These are phyloP conservation scores for Eleusine coracana DNA, from an alignment of 176 grass and related monocot genomes.

Conservation along the genomic window DNA sequence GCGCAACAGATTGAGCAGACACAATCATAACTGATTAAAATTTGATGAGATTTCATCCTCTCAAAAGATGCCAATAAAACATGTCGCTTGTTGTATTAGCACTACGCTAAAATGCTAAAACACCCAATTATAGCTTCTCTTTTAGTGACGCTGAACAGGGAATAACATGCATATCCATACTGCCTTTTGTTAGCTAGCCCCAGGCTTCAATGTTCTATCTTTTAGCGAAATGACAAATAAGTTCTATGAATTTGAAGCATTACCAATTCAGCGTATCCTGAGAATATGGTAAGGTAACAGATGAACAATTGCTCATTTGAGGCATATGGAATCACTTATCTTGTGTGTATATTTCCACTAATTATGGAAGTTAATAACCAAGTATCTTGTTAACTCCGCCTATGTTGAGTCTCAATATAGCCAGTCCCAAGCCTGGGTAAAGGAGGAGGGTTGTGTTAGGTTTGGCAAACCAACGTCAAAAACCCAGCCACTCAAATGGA, in stretches of 20 bases:
- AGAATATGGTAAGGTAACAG: neutral
- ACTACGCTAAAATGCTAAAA: slow-evolving; percentile 2
- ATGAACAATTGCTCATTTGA: neutral
- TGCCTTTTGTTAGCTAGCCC: neutral
- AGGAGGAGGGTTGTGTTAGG: no score
- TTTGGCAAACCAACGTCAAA: no score
- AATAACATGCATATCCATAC: slow-evolving; percentile 5
- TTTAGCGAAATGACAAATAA: neutral
- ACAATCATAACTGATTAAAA: neutral
- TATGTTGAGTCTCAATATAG: no score
- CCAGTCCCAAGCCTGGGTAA: no score
- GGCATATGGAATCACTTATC: neutral
- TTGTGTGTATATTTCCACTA: slow-evolving; percentile 1
- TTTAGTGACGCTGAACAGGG: neutral
- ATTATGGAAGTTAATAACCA: neutral
- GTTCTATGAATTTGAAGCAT: neutral
- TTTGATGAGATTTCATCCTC: neutral
- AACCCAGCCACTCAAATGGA: no score
- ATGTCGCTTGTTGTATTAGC: slow-evolving; percentile 1
- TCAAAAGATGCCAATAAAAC: slow-evolving; percentile 6
- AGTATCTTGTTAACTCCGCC: neutral
- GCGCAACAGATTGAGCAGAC: neutral
- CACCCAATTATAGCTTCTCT: neutral
- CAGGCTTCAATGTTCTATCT: neutral
- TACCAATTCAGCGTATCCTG: slow-evolving; percentile 11